Percentiles rank a stretch among this genome's conserved stretches.
These are phyloP conservation scores for Phytophthora pini DNA, from an alignment of 352 stramenopile species.

Conservation along the genomic window DNA sequence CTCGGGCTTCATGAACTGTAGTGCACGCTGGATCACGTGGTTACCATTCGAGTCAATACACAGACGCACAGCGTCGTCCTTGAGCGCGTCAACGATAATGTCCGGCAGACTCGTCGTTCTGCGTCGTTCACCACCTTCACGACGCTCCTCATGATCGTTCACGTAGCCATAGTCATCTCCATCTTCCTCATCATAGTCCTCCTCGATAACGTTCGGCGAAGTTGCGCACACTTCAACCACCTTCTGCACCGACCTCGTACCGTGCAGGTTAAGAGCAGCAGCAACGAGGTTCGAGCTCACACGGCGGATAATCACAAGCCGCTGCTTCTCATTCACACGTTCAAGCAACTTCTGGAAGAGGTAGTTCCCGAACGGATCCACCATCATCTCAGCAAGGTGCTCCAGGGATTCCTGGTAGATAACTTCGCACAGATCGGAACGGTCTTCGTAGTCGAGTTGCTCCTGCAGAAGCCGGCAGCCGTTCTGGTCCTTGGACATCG, in stretches of 20 bases:
- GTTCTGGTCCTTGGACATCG: constrained; percentile 97
- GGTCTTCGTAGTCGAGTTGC: constrained; percentile 95
- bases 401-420: constrained; percentile 98
- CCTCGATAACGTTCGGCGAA: constrained; percentile 68
- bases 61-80: constrained; percentile 93
- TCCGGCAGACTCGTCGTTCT: constrained; percentile 72
- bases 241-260: constrained; percentile 98
- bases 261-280: constrained; percentile 97
- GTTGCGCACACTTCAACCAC: constrained; percentile 96
- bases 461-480: constrained; percentile 97
- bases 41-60: constrained; percentile 99
- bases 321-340: constrained; percentile 90
- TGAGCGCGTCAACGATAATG: constrained; percentile 94
- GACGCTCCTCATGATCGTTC: constrained; percentile 19
- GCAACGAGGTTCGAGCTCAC: constrained; percentile 95
- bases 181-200: constrained; percentile 54
- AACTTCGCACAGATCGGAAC: constrained; percentile 89
- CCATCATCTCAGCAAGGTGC: constrained; percentile 97
- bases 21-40: constrained; percentile 97
- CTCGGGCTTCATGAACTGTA: constrained; percentile 94
- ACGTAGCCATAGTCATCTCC: constrained; percentile 41
- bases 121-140: constrained; percentile 26
- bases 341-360: constrained; percentile 99
- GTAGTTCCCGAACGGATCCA: constrained; percentile 99
- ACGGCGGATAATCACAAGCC: constrained; percentile 92